A percentile compares a stretch with the other conserved stretches of the same genome.
Evolutionary conservation across 2,329 filamentous ascomycete species (phyloP).

Genomic region (Xylariaceae sp.): DNA sequence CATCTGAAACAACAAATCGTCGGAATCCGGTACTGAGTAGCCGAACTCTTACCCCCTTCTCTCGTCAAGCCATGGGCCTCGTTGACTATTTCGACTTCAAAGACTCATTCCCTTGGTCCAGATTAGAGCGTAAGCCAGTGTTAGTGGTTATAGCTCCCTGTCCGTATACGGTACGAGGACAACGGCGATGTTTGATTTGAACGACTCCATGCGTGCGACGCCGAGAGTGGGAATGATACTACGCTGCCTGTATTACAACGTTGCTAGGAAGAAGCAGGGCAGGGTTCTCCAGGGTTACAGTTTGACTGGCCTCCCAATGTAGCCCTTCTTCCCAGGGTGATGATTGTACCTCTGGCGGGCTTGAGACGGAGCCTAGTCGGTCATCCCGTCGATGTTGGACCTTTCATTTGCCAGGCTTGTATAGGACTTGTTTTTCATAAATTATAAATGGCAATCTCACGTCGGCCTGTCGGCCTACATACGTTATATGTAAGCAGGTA

Average conservation of each 20-base stretch:
- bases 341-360: background rate
- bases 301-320: too few relatives aligned
- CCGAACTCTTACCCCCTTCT: background rate
- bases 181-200: constrained; percentile 2
- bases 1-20: constrained; percentile 8
- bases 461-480: too few relatives aligned
- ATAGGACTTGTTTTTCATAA: too few relatives aligned
- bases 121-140: too few relatives aligned
- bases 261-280: background rate
- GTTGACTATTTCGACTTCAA: background rate
- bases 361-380: background rate
- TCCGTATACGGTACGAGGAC: too few relatives aligned
- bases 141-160: too few relatives aligned
- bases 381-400: background rate
- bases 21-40: background rate
- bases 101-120: too few relatives aligned
- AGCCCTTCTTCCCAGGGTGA: too few relatives aligned
- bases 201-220: background rate
- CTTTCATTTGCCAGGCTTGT: background rate
- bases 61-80: background rate
- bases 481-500: too few relatives aligned
- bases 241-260: background rate
- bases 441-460: too few relatives aligned
- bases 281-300: background rate
- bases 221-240: background rate